These are phyloP conservation scores for Orbilia oligospora DNA, from an alignment of 2,329 filamentous ascomycete genomes.

Conservation along the genomic window DNA sequence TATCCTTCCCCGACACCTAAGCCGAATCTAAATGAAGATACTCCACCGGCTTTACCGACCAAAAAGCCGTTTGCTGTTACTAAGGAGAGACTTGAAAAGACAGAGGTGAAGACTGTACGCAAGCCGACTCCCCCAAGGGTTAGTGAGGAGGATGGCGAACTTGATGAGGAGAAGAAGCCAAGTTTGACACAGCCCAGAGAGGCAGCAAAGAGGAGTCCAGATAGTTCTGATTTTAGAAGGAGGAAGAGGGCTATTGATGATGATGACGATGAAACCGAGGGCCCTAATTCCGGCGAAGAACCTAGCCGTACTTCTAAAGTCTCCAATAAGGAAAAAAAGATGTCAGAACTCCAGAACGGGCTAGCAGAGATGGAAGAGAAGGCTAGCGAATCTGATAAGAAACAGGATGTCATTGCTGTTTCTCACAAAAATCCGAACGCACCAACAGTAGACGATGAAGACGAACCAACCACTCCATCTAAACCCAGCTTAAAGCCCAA, in stretches of 20 bases:
- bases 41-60: constrained; percentile 1
- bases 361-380: constrained; percentile 48
- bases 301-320: not conserved
- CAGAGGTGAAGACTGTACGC: not conserved
- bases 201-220: constrained; percentile 15
- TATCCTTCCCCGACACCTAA: constrained; percentile 64
- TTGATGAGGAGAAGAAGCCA: constrained; percentile 7
- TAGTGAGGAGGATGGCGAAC: constrained; percentile 44
- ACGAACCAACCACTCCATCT: not conserved
- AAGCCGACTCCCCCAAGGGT: constrained; percentile 30
- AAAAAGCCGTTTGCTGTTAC: constrained; percentile 36
- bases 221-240: not conserved
- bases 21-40: constrained; percentile 61
- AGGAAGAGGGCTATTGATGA: constrained; percentile 35
- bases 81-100: constrained; percentile 8
- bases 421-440: constrained; percentile 9
- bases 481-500: not conserved
- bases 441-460: not conserved
- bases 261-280: constrained; percentile 31
- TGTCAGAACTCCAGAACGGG: constrained; percentile 37
- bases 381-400: not conserved
- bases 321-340: constrained; percentile 31
- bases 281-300: not conserved
- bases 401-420: constrained; percentile 24
- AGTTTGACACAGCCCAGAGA: not conserved